Evolutionary conservation across 139 green algal species (phyloP).

Genomic region (Chlamydomonas schloesseri): DNA sequence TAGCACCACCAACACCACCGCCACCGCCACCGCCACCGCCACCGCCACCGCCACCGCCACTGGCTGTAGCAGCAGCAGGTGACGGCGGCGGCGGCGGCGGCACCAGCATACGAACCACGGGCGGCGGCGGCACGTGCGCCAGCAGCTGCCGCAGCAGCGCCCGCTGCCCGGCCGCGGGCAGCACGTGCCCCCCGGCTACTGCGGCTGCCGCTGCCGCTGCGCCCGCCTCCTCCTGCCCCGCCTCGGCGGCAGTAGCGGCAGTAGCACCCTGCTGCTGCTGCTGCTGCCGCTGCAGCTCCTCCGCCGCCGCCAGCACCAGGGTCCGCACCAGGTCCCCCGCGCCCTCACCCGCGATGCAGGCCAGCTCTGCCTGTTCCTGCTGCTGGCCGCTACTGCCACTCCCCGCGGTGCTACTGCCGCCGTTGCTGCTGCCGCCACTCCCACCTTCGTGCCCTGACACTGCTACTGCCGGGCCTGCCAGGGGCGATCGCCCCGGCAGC

Average conservation of each 20-base stretch:
- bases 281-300: conserved; percentile 4
- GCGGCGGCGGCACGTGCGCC: neutral
- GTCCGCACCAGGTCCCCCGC: neutral
- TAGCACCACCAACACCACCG: neutral
- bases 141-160: conserved; percentile 6
- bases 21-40: too few relatives aligned
- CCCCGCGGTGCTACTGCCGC: too few relatives aligned
- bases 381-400: too few relatives aligned
- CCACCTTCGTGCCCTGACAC: too few relatives aligned
- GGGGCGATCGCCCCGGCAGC: neutral
- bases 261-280: neutral
- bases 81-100: neutral
- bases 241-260: too few relatives aligned
- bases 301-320: conserved; percentile 13
- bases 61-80: neutral
- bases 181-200: neutral
- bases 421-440: too few relatives aligned
- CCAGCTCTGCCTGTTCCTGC: too few relatives aligned
- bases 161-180: neutral
- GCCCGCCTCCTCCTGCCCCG: too few relatives aligned
- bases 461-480: too few relatives aligned
- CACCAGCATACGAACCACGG: neutral
- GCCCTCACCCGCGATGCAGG: too few relatives aligned
- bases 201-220: neutral
- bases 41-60: neutral